Evolutionary conservation across 139 green algal genomes (phyloP), one percentile per base, ranked within the genome.

Genomic region (Micractinium sp.): DNA sequence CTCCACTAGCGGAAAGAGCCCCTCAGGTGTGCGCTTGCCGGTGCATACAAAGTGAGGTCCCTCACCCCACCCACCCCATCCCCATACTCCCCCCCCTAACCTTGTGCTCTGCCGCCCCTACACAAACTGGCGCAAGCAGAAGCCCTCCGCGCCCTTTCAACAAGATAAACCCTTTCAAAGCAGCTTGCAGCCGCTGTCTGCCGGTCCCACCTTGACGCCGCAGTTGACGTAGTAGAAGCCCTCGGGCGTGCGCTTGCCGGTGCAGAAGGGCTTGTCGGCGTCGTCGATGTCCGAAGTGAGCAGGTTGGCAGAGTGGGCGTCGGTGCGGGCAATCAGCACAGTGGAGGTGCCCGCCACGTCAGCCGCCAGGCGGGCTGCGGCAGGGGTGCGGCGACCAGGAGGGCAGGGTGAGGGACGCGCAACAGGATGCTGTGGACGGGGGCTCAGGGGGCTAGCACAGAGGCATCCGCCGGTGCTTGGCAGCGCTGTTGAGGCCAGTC

Each of bases 231-330:
- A 61, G 94, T 92, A 97, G 93, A 97, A 98, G 88, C 96, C 96
- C 92, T 98, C 96, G 35, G 90, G 74, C 23, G 96, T 98, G 85
- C 96, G 94, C 88, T 95, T 93, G 79, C 95, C 96, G 15, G 96
- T 96, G 93, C 95, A 96, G 91, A 98, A 98, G 19, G 90, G 87
- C 82, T 92, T 92, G 90, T 98, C 96, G 9, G 91, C 85, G 69
- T 95, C 93, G 81, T 98, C 96, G 0, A 98, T 89, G 85, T 98
- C 96, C 14, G 82, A 92, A 78, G 96, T 98, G 35, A 98, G 95
- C 88, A 98, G 95, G 88, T 93, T 96, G 71, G 96, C 96, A 19
- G 87, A 91, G 83, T 95, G 94, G 0, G 95, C 94, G 82, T 97
- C 95, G 91, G 96, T 97, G 88, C 96, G 93, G 7, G 96, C 96